Conservation (phyloP, 2,329 filamentous ascomycete species). For the Grosmannia serpens region DNA sequence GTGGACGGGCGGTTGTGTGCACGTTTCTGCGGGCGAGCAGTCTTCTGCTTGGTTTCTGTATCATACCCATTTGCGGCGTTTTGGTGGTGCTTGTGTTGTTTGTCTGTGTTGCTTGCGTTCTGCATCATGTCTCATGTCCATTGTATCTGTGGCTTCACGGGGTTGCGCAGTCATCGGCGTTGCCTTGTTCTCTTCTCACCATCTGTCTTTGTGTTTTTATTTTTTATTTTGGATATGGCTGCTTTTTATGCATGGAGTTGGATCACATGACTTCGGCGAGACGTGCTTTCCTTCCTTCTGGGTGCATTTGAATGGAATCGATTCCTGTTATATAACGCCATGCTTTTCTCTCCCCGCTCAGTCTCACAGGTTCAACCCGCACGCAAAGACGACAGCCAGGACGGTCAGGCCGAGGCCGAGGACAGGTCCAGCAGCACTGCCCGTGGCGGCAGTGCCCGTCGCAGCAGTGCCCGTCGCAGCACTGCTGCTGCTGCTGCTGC, state of each 20-base stretch:
- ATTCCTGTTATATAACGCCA: no score
- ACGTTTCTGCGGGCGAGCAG: not conserved
- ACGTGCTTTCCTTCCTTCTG: no score
- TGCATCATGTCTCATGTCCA: no score
- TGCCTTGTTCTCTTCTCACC: not conserved
- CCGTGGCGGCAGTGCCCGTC: not conserved
- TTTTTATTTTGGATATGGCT: no score
- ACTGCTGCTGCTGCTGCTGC: constrained; percentile 9
- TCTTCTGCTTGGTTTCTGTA: not conserved
- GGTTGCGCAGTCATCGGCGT: no score
- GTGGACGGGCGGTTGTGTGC: not conserved
- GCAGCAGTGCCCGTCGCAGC: not conserved
- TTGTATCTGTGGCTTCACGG: no score
- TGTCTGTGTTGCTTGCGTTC: no score
- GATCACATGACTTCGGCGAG: no score
- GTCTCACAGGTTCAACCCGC: no score
- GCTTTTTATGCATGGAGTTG: no score
- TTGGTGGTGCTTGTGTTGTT: not conserved
- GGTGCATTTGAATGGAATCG: no score
- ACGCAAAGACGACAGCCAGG: not conserved
- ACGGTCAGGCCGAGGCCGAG: not conserved
- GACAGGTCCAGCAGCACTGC: not conserved
- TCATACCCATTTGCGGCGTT: not conserved
- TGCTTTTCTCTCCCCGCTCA: no score
- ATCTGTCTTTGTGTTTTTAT: not conserved